Conservation (phyloP, 2,329 filamentous ascomycete species). For the Penicillium sumatraense region DNA sequence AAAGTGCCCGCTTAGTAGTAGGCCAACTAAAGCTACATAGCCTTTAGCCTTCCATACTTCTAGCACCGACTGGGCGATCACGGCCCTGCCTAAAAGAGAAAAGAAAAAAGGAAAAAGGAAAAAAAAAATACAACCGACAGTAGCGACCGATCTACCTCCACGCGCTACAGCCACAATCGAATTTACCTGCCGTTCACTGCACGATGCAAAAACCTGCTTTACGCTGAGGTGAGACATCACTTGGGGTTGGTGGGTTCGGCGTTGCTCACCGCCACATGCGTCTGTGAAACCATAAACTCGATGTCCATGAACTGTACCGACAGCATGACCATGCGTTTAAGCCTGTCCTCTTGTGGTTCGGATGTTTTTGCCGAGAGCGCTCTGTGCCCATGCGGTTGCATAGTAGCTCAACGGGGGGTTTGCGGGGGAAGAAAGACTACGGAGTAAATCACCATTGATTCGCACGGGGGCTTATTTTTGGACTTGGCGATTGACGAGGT, state of each 20-base stretch:
- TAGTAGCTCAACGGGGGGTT: no score
- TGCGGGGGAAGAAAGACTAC: background rate
- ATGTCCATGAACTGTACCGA: background rate
- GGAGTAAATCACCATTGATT: background rate
- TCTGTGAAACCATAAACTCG: conserved; percentile 5
- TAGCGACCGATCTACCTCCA: conserved; percentile 4
- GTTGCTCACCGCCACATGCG: conserved; percentile 16
- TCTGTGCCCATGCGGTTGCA: conserved; percentile 1
- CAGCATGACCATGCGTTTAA: background rate
- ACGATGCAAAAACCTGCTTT: conserved; percentile 11
- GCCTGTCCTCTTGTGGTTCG: background rate
- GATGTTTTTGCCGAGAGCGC: conserved; percentile 1
- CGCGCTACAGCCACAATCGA: conserved; percentile 8
- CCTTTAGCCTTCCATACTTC: no score
- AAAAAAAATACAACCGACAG: no score
- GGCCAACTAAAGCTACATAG: no score
- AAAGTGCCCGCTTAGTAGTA: no score
- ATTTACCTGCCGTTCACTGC: conserved; percentile 1
- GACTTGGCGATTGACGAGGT: background rate
- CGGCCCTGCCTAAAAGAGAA: no score
- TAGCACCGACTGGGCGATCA: no score
- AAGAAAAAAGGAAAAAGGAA: no score
- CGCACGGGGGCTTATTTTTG: background rate
- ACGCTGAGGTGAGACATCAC: conserved; percentile 8
- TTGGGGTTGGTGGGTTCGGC: background rate